phyloP scores from a whole-genome alignment of 768 basidiomycete genomes.

The Lentinus tigrinus region DNA sequence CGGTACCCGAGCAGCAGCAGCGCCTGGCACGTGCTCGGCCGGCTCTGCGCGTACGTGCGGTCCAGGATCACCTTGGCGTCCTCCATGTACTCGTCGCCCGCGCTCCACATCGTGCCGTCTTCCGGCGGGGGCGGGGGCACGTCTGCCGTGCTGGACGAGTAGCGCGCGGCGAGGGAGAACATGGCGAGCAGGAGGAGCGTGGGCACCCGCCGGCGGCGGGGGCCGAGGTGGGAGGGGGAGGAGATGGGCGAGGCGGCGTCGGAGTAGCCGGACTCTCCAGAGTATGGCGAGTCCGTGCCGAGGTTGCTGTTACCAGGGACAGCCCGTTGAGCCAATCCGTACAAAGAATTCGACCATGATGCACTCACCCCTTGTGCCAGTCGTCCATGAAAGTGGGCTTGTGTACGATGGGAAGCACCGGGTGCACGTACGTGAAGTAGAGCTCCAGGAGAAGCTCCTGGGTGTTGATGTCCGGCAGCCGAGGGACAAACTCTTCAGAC shows the following conservation, averaged over 20 bases:
- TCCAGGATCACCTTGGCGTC: conserved; percentile 68
- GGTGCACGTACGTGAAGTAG: conserved; percentile 83
- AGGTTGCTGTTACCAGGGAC: conserved; percentile 9
- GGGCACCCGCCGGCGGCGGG: conserved; percentile 50
- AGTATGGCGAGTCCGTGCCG: conserved; percentile 31
- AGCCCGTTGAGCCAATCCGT: neutral
- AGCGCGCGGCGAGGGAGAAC: conserved; percentile 81
- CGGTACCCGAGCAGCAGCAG: conserved; percentile 80
- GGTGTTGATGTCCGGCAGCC: conserved; percentile 53
- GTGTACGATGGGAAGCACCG: conserved; percentile 74
- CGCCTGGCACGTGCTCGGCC: conserved; percentile 74
- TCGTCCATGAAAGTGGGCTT: conserved; percentile 66
- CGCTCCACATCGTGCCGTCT: conserved; percentile 73
- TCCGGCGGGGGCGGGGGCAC: conserved; percentile 39
- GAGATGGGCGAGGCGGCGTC: conserved; percentile 21
- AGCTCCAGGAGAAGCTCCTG: conserved; percentile 73
- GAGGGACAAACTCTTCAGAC: conserved; percentile 37
- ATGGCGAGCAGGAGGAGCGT: conserved; percentile 76
- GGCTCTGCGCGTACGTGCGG: conserved; percentile 65
- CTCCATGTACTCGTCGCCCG: conserved; percentile 71
- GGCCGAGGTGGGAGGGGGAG: conserved; percentile 37
- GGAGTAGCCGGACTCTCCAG: conserved; percentile 27
- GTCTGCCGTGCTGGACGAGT: conserved; percentile 37
- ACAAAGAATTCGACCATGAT: neutral
- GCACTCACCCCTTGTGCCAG: conserved; percentile 41